Conservation (phyloP, 129 eudicot species). For the Flaveria ramosissima region DNA sequence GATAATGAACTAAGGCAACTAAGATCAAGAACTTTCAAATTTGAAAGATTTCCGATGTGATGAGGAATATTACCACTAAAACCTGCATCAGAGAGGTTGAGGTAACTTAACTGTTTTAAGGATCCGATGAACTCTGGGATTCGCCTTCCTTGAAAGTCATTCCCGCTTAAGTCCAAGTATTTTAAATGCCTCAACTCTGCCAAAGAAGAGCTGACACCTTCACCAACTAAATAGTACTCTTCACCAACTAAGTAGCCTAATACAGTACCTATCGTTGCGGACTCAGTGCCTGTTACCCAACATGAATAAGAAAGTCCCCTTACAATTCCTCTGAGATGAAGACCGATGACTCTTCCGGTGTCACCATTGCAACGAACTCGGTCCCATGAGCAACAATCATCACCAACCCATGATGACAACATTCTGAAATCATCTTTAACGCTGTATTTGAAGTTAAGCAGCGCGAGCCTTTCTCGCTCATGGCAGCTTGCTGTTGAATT, state of each 20-base stretch:
- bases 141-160: conserved; percentile 5
- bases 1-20: neutral
- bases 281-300: too few species aligned
- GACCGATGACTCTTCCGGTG: neutral
- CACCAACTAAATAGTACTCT: neutral
- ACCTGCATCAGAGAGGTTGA: conserved; percentile 12
- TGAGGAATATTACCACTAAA: conserved; percentile 28
- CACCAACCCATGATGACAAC: conserved; percentile 28
- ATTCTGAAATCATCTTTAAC: neutral
- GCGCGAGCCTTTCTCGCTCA: conserved; percentile 27
- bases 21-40: conserved; percentile 27
- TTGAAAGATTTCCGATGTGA: conserved; percentile 34
- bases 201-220: neutral
- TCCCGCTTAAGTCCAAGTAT: conserved; percentile 23
- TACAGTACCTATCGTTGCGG: too few species aligned
- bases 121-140: conserved; percentile 24
- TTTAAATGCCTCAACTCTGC: conserved; percentile 12
- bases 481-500: neutral
- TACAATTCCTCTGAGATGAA: conserved; percentile 5
- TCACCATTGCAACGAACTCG: conserved; percentile 8
- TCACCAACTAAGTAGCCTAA: too few species aligned
- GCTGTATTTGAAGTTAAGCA: conserved; percentile 23
- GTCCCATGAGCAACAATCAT: neutral
- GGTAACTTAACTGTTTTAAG: conserved; percentile 17
- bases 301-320: too few species aligned